Evolutionary conservation across 1,284 basidiomycete genomes (phyloP).

Genomic region (Puccinia polysora): DNA sequence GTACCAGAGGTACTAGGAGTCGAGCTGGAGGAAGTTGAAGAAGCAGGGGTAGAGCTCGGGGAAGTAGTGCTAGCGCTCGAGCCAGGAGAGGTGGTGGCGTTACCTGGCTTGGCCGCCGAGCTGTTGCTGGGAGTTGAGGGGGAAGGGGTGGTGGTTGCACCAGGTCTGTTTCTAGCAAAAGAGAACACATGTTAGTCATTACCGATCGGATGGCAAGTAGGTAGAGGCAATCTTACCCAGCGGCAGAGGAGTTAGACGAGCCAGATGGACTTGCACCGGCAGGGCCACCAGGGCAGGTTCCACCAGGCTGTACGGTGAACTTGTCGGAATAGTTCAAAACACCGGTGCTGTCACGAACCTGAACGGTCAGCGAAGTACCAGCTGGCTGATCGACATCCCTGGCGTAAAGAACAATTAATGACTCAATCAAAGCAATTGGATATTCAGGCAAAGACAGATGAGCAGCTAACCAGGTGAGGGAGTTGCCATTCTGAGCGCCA

Average conservation of each 20-base stretch:
- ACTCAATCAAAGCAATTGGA: not conserved
- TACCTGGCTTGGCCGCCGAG: not conserved
- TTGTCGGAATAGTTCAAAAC: constrained; percentile 59
- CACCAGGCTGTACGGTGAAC: constrained; percentile 56
- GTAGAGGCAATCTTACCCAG: too few species aligned
- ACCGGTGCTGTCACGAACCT: constrained; percentile 63
- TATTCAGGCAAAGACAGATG: not conserved
- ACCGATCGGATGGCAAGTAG: too few species aligned
- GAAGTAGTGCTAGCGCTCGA: too few species aligned
- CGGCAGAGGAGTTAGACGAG: not conserved
- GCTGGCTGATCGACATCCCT: constrained; percentile 3
- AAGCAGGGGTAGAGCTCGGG: not conserved
- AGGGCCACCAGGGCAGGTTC: not conserved
- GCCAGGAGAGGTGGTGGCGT: too few species aligned
- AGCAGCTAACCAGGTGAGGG: constrained; percentile 1
- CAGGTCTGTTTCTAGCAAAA: constrained; percentile 20
- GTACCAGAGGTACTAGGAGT: constrained; percentile 26
- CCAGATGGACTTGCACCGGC: not conserved
- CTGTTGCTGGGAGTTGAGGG: not conserved
- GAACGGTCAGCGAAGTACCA: constrained; percentile 51
- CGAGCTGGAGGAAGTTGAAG: not conserved
- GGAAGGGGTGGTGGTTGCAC: not conserved
- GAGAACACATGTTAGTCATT: not conserved
- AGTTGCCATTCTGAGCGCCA: not conserved
- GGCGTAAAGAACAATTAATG: not conserved